Evolutionary conservation across 2,329 filamentous ascomycete species (phyloP).

Genomic region (Cordyceps cateniannulata): DNA sequence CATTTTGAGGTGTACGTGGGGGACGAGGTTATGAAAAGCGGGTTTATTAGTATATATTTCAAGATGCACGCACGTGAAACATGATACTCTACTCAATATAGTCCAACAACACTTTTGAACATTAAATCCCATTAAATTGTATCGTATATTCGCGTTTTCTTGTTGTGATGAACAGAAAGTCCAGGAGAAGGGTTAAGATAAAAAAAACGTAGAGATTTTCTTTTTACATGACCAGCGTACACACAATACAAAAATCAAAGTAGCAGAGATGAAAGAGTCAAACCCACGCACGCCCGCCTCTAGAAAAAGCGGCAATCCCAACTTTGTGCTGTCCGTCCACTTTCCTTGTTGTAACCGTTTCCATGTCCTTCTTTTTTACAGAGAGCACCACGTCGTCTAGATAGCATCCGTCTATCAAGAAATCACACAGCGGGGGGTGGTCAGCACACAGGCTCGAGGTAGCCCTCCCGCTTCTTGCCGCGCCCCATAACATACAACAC

Average conservation of each 20-base stretch:
- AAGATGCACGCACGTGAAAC: neutral
- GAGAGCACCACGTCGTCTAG: neutral
- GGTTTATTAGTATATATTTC: neutral
- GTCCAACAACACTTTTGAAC: neutral
- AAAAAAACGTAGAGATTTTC: slow-evolving; percentile 11
- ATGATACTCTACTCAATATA: slow-evolving; percentile 7
- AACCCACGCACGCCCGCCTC: neutral
- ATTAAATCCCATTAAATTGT: neutral
- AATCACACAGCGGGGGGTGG: neutral
- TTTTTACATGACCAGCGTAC: slow-evolving; percentile 14
- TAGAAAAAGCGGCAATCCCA: neutral
- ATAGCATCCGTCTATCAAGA: neutral
- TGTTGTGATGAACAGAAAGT: neutral
- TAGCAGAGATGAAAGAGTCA: neutral
- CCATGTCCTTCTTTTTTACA: neutral
- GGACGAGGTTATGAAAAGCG: neutral
- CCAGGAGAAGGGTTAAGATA: neutral
- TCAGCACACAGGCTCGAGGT: neutral
- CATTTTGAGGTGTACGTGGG: neutral
- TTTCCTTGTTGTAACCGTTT: neutral
- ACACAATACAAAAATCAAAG: slow-evolving; percentile 11
- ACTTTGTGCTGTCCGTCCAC: neutral
- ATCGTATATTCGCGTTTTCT: neutral
- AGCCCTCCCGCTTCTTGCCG: neutral
- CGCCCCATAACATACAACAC: neutral